Percentiles rank a stretch among this genome's conserved stretches.
phyloP scores from a whole-genome alignment of 2,329 filamentous ascomycete genomes.

The Aulographum hederae region DNA sequence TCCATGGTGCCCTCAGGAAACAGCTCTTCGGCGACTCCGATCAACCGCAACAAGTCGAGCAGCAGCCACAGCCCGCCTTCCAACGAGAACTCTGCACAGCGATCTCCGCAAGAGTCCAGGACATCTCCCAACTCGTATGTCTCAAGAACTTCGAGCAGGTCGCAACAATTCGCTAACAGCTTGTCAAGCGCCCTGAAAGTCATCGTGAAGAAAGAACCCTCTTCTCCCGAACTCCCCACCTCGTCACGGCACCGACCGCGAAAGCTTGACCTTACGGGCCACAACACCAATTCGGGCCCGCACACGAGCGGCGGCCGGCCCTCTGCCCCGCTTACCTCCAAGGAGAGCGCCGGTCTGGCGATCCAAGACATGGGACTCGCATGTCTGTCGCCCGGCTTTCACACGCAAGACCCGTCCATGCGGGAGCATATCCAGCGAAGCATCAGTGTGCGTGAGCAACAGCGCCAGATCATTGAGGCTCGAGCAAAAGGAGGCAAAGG shows the following conservation, averaged over 20 bases:
- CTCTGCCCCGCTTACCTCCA: constrained; percentile 52
- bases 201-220: constrained; percentile 88
- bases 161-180: too few species aligned
- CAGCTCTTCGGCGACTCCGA: too few species aligned
- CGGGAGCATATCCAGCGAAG: constrained; percentile 89
- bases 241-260: constrained; percentile 60
- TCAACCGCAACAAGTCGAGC: too few species aligned
- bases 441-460: constrained; percentile 81
- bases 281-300: constrained; percentile 22
- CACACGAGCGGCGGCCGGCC: constrained; percentile 32
- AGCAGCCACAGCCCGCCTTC: too few species aligned
- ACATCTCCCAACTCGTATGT: too few species aligned
- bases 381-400: constrained; percentile 86
- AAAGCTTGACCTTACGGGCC: constrained; percentile 54
- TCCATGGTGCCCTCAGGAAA: too few species aligned
- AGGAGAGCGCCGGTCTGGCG: constrained; percentile 51
- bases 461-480: constrained; percentile 85
- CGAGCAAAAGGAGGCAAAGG: constrained; percentile 53
- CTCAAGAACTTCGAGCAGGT: too few species aligned
- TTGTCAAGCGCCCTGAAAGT: constrained; percentile 66
- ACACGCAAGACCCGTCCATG: constrained; percentile 93
- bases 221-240: constrained; percentile 62
- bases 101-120: too few species aligned
- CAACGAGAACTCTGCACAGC: too few species aligned
- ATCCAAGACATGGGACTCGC: constrained; percentile 90